Percentiles rank a stretch among this genome's conserved stretches.
These are phyloP conservation scores for Penicillium sp. DNA, from an alignment of 2,329 filamentous ascomycete species.

Conservation along the genomic window DNA sequence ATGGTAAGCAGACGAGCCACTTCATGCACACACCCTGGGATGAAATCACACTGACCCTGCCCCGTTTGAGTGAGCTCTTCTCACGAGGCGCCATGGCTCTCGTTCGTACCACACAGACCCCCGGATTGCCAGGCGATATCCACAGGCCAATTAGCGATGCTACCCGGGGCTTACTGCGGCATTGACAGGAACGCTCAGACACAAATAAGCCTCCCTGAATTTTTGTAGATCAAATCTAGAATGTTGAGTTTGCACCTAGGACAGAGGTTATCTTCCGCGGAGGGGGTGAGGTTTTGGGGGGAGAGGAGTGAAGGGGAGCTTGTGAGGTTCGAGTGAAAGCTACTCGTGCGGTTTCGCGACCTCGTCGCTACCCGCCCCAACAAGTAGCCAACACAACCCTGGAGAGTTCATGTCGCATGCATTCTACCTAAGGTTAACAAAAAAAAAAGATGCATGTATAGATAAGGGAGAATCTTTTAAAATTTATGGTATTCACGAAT, in stretches of 20 bases:
- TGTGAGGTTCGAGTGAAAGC: slow-evolving; percentile 5
- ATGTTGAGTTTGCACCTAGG: background rate
- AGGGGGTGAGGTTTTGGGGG: background rate
- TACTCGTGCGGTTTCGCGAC: slow-evolving; percentile 1
- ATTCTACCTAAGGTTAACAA: background rate
- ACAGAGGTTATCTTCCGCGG: background rate
- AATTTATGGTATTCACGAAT: too few relatives aligned
- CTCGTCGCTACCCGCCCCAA: slow-evolving; percentile 7
- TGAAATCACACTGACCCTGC: slow-evolving; percentile 54
- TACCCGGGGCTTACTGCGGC: slow-evolving; percentile 3
- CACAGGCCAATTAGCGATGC: slow-evolving; percentile 17
- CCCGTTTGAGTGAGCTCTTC: slow-evolving; percentile 81
- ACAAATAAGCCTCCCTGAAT: background rate
- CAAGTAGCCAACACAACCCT: background rate
- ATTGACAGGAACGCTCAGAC: background rate
- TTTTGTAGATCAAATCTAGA: background rate
- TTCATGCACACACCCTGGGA: slow-evolving; percentile 15
- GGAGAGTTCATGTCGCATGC: background rate
- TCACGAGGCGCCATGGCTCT: slow-evolving; percentile 51
- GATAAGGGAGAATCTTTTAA: background rate
- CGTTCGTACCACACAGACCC: slow-evolving; percentile 8
- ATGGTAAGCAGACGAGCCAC: slow-evolving; percentile 21
- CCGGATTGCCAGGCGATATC: slow-evolving; percentile 2
- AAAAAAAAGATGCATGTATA: background rate
- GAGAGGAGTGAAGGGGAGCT: slow-evolving; percentile 1